phyloP scores from a whole-genome alignment of 805 yeast genomes.

The Candida oleophila region DNA sequence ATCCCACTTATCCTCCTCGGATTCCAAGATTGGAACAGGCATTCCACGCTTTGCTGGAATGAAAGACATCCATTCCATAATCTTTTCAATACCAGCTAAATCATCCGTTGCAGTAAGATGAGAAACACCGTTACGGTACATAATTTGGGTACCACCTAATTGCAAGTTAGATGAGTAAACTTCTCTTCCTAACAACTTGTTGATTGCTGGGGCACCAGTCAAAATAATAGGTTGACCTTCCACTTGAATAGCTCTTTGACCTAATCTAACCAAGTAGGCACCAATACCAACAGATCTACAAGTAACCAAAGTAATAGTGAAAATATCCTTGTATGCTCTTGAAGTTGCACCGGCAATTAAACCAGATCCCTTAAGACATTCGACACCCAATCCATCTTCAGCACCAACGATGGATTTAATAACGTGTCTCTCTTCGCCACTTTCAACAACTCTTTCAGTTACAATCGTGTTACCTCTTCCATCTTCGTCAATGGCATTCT shows the following conservation, averaged over 20 bases:
- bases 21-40: constrained; percentile 87
- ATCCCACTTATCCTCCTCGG: constrained; percentile 81
- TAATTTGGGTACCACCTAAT: constrained; percentile 98
- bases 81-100: constrained; percentile 92
- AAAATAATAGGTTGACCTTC: constrained; percentile 98
- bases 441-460: constrained; percentile 78
- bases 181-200: constrained; percentile 94
- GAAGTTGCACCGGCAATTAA: constrained; percentile 98
- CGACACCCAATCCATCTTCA: constrained; percentile 97
- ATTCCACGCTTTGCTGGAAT: constrained; percentile 86
- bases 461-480: constrained; percentile 63
- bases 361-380: constrained; percentile 97
- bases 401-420: constrained; percentile 87
- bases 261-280: constrained; percentile 95
- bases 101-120: constrained; percentile 97
- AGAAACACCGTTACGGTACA: constrained; percentile 98
- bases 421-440: constrained; percentile 78
- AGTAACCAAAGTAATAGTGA: constrained; percentile 97
- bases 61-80: constrained; percentile 93
- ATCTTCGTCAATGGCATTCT: constrained; percentile 51
- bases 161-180: constrained; percentile 96
- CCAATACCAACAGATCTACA: constrained; percentile 99
- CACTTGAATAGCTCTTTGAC: constrained; percentile 98
- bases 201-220: constrained; percentile 99
- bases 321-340: constrained; percentile 94